phyloP scores from a whole-genome alignment of 768 basidiomycete species.

The Jaapia argillacea region DNA sequence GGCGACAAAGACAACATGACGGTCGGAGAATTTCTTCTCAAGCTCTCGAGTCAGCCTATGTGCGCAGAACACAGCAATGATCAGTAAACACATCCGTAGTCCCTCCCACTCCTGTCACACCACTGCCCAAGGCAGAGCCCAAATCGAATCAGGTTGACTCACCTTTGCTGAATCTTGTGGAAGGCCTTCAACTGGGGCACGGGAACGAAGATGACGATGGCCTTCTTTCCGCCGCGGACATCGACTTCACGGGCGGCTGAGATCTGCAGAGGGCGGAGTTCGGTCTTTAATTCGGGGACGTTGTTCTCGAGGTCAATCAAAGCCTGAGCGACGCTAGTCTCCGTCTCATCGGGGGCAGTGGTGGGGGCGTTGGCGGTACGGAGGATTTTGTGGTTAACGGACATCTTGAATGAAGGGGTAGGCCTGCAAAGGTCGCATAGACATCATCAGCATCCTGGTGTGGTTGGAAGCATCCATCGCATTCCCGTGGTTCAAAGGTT shows the following conservation, averaged over 20 bases:
- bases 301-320: constrained; percentile 96
- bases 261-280: constrained; percentile 93
- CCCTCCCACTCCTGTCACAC: constrained; percentile 5
- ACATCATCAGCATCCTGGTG: constrained; percentile 33
- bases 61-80: constrained; percentile 3
- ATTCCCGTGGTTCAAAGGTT: constrained; percentile 19
- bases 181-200: constrained; percentile 97
- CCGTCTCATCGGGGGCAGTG: constrained; percentile 84
- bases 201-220: constrained; percentile 96
- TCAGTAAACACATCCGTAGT: constrained; percentile 8
- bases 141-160: constrained; percentile 14
- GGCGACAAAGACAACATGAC: constrained; percentile 97
- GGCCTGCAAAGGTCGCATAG: background rate
- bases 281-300: constrained; percentile 95
- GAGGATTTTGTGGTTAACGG: constrained; percentile 78
- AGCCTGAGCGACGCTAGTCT: constrained; percentile 88
- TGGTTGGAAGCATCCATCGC: constrained; percentile 44
- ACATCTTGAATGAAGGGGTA: constrained; percentile 44
- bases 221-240: constrained; percentile 98
- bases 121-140: background rate
- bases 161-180: constrained; percentile 97
- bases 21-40: constrained; percentile 99
- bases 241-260: constrained; percentile 98
- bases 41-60: constrained; percentile 96
- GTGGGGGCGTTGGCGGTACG: constrained; percentile 94